Conservation (phyloP, 2,329 filamentous ascomycete species). For the Bipolaris bicolor region DNA sequence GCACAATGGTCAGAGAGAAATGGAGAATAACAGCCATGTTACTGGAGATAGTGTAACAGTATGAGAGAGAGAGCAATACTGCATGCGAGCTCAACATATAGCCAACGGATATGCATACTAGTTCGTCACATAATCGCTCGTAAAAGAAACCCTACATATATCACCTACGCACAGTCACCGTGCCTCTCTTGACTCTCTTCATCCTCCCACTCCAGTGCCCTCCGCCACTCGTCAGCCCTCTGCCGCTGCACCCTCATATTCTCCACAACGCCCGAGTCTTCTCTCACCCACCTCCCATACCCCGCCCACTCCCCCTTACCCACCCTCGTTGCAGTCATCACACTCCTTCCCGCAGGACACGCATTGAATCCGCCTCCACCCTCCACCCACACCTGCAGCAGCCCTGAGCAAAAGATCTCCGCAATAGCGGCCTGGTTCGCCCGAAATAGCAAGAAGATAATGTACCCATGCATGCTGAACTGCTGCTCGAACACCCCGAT, state of each 20-base stretch:
- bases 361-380: constrained; percentile 39
- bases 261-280: constrained; percentile 15
- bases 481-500: constrained; percentile 12
- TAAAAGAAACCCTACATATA: too few species aligned
- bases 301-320: constrained; percentile 20
- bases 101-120: too few species aligned
- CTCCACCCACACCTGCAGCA: constrained; percentile 38
- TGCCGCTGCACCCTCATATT: constrained; percentile 23
- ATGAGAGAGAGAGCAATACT: too few species aligned
- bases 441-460: constrained; percentile 37
- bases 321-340: constrained; percentile 25
- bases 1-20: too few species aligned
- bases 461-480: constrained; percentile 36
- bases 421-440: constrained; percentile 32
- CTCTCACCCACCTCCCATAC: constrained; percentile 18
- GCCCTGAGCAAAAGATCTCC: constrained; percentile 39
- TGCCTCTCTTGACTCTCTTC: constrained; percentile 8
- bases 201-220: constrained; percentile 25
- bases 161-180: neutral
- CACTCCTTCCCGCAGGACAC: constrained; percentile 36
- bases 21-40: too few species aligned
- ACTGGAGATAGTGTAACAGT: too few species aligned
- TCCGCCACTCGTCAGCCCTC: constrained; percentile 25
- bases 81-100: neutral
- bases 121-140: neutral